Evolutionary conservation across 768 basidiomycete genomes (phyloP).

Genomic region (Tulasnella sp.): DNA sequence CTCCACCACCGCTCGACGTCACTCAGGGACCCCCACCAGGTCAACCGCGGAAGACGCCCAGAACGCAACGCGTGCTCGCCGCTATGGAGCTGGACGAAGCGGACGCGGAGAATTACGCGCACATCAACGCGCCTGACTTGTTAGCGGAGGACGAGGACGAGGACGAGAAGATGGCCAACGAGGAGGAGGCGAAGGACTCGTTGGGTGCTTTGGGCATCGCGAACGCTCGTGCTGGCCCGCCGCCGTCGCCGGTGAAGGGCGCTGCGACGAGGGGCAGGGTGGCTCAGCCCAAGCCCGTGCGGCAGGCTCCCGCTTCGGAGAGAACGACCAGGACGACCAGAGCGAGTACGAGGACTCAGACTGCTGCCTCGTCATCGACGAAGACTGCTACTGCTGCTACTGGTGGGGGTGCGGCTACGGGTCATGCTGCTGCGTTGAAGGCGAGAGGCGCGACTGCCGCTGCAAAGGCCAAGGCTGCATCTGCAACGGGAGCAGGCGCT

Average conservation of each 20-base stretch:
- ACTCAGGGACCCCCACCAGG: conserved; percentile 70
- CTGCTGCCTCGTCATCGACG: conserved; percentile 22
- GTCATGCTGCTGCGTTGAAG: conserved; percentile 39
- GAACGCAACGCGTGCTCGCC: conserved; percentile 52
- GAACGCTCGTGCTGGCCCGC: not conserved
- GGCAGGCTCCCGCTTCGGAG: conserved; percentile 47
- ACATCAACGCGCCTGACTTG: conserved; percentile 1
- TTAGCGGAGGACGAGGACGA: conserved; percentile 14
- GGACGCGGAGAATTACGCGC: conserved; percentile 2
- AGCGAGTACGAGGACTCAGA: conserved; percentile 40
- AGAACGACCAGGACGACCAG: conserved; percentile 70
- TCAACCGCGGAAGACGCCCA: conserved; percentile 84
- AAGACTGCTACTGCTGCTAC: conserved; percentile 31
- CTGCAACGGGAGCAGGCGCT: conserved; percentile 18
- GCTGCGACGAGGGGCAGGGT: conserved; percentile 17
- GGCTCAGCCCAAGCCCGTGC: conserved; percentile 25
- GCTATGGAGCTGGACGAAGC: conserved; percentile 38
- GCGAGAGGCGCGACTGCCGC: conserved; percentile 47
- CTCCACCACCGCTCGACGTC: conserved; percentile 47
- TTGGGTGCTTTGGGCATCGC: conserved; percentile 8
- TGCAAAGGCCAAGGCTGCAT: conserved; percentile 46
- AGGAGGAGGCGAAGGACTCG: conserved; percentile 20
- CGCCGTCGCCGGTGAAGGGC: conserved; percentile 19
- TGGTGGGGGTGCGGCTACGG: conserved; percentile 29
- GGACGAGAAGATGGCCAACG: conserved; percentile 19